Percentiles rank a stretch among this genome's conserved stretches.
phyloP scores from a whole-genome alignment of 768 basidiomycete genomes.

The Boletus coccyginus region DNA sequence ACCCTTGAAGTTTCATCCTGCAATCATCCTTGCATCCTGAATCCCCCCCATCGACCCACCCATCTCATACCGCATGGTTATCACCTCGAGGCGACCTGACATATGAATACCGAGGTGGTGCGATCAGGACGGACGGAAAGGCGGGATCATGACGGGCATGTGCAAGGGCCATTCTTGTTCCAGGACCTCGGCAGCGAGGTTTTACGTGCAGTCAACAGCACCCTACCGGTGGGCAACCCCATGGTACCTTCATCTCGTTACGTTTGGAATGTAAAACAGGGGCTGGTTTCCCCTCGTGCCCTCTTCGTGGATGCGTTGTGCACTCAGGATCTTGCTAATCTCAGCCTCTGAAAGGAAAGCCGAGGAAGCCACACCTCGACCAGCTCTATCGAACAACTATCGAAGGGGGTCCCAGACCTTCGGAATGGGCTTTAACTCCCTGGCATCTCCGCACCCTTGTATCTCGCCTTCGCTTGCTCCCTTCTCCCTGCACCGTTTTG shows the following conservation, averaged over 20 bases:
- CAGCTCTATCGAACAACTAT: not conserved
- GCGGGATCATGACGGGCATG: not conserved
- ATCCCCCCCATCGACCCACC: too few species aligned
- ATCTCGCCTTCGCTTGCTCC: conserved; percentile 2
- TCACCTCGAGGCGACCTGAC: not conserved
- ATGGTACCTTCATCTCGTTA: not conserved
- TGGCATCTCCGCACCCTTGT: conserved; percentile 12
- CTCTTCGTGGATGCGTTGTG: conserved; percentile 5
- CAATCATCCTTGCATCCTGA: too few species aligned
- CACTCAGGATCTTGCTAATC: not conserved
- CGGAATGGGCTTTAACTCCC: too few species aligned
- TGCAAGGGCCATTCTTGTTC: not conserved
- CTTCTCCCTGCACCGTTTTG: too few species aligned
- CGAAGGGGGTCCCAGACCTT: not conserved
- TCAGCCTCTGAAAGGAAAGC: conserved; percentile 8
- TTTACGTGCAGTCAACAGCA: not conserved
- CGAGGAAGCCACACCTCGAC: not conserved
- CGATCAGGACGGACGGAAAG: not conserved
- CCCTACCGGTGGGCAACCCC: not conserved
- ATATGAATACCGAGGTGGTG: not conserved
- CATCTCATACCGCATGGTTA: not conserved
- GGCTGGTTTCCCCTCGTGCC: conserved; percentile 5
- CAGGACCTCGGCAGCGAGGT: not conserved
- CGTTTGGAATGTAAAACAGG: not conserved
- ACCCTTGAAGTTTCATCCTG: too few species aligned